Evolutionary conservation across 805 yeast species (phyloP), one percentile per base, ranked within the genome.

Genomic region (Starmerella scarabaei): DNA sequence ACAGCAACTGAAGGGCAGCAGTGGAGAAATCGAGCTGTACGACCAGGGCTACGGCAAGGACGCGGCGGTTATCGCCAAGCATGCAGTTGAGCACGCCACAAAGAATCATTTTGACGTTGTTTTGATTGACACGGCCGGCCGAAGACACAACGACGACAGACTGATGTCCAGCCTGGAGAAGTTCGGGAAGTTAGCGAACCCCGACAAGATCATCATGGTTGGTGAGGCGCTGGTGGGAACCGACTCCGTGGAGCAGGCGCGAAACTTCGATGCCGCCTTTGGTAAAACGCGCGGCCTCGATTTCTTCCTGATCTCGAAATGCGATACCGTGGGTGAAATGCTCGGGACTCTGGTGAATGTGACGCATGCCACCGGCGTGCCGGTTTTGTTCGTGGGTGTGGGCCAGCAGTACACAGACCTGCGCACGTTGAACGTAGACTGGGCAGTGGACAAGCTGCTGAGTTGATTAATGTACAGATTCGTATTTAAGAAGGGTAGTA

Each of bases 171-270:
- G 96, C 6, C 64, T 88, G 49, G 93, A 85, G 51, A 83, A 88
- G 41, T 88, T 88, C 60, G 97, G 96, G 15, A 84, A 81, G 53
- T 86, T 93, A 36, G 97, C 97, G 2, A 71, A 83, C 36, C 98
- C 97, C 0, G 91, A 88, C 61, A 88, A 83, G 59, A 88, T 88
- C 53, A 86, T 88, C 55, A 91, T 91, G 97, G 98, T 88, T 16
- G 97, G 96, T 31, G 98, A 88, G 61, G 98, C 98, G 0, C 66
- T 88, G 29, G 97, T 88, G 1, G 98, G 98, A 15, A 86, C 97
- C 0, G 98, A 88, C 57, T 83, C 96, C 1, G 96, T 91, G 3
- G 80, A 80, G 59, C 98, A 88, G 59, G 97, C 97, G 0, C 73
- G 74, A 38, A 86, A 91, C 57, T 88, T 88, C 65, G 86, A 88